Evolutionary conservation across 192 early-diverging fungal genomes (phyloP), one percentile per base, ranked within the genome.

Genomic region (Umbelopsis vinacea): DNA sequence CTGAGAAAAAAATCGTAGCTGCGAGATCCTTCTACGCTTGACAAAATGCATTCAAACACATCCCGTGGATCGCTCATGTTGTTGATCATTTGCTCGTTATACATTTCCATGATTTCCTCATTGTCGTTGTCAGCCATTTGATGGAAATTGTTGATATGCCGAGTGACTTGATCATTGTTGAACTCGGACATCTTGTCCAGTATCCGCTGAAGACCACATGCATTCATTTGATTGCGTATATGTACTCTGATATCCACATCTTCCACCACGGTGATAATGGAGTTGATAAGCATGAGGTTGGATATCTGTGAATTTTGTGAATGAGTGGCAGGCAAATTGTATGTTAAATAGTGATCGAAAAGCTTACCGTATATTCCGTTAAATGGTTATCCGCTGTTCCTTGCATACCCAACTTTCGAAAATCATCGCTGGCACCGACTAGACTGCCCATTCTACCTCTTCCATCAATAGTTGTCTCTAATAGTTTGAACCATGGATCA

Each of bases 11-110:
- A 88, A 52, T 94, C 90, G 68, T 85, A 88, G 23, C 88, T 82
- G n/a, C 88, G 83, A 47, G 89, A 90, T 57, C 88, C 89, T 63
- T 94, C 90, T 3, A 94, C 88, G 53, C 87, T 85, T 4, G 83
- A 79, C 67, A 94, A 66, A 43, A 94, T 81, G 8, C 87, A 84
- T 68, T 92, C 83, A 80, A 94, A 92, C 4, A 92, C 88, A 50
- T 92, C 92, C n/a, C 88, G 83, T 1, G 91, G 90, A 67, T 92
- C 89, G 43, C 89, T 91, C 90, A 92, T 92, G 22, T 92, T 86
- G 68, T 89, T 85, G 70, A 92, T 79, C 29, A 91, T 90, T 77
- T 85, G 79, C 75, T 87, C 82, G 71, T 88, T 87, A 69, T 90
- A 87, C 22, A 85, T 81, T 63, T 90, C 89, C 53, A 88, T 75